Conservation (phyloP, 306 rosid species). For the Vicia sativa region DNA sequence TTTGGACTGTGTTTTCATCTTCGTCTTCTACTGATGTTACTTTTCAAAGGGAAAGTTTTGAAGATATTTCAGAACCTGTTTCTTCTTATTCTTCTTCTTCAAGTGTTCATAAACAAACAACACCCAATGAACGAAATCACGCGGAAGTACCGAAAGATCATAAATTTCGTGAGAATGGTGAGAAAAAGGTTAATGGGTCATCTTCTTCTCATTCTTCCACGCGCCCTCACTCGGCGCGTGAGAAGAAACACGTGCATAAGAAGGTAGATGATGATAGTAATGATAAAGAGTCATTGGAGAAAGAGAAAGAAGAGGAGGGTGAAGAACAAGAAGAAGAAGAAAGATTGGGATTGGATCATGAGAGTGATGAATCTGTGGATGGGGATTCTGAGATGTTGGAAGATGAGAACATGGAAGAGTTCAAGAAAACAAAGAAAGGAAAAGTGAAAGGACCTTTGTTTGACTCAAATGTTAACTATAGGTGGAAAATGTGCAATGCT, state of each 20-base stretch:
- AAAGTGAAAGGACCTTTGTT: constrained; percentile 77
- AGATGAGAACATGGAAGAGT: constrained; percentile 52
- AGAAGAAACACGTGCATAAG: constrained; percentile 46
- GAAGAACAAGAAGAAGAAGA: constrained; percentile 52
- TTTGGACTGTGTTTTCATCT: constrained; percentile 80
- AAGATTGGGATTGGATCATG: constrained; percentile 38
- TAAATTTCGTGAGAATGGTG: constrained; percentile 22
- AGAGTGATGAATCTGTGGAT: constrained; percentile 57
- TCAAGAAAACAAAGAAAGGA: constrained; percentile 43
- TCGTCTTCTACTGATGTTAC: constrained; percentile 65
- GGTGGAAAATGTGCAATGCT: constrained; percentile 73
- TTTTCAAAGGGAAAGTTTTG: constrained; percentile 82
- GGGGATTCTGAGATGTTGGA: constrained; percentile 55
- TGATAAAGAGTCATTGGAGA: constrained; percentile 35
- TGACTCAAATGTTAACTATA: constrained; percentile 70
- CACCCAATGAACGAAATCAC: constrained; percentile 24
- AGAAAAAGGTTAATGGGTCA: constrained; percentile 48
- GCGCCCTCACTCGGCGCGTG: constrained; percentile 44
- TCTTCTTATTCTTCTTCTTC: constrained; percentile 40
- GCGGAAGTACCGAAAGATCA: constrained; percentile 30
- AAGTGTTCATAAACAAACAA: not conserved
- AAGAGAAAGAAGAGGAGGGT: constrained; percentile 50
- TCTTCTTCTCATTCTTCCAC: constrained; percentile 20
- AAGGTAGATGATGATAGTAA: constrained; percentile 45
- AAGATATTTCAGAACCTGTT: constrained; percentile 70